Percentiles rank a stretch among this genome's conserved stretches.
Evolutionary conservation across 2,329 filamentous ascomycete species (phyloP).

Genomic region (Cercospora brassicicola): DNA sequence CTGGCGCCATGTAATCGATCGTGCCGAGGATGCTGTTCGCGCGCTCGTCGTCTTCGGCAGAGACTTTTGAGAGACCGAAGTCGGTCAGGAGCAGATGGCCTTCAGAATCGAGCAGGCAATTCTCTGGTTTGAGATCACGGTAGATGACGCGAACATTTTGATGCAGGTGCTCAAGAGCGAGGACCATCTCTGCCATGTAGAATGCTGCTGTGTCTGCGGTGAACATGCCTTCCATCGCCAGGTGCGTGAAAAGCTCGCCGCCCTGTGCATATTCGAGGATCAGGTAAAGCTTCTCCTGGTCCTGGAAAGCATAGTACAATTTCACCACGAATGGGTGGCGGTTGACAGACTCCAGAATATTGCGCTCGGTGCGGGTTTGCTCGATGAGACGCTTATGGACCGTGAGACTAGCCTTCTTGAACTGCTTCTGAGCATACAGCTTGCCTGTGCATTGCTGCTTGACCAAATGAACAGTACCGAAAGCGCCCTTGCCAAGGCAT

Average conservation of each 20-base stretch:
- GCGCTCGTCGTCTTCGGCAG: slow-evolving; percentile 62
- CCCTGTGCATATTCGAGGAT: slow-evolving; percentile 98
- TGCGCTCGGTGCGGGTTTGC: slow-evolving; percentile 95
- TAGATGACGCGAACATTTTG: slow-evolving; percentile 91
- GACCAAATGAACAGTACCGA: slow-evolving; percentile 90
- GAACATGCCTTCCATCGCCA: slow-evolving; percentile 94
- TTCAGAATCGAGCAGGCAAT: slow-evolving; percentile 86
- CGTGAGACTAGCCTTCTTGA: slow-evolving; percentile 92
- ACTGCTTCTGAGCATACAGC: slow-evolving; percentile 96
- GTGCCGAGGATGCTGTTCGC: slow-evolving; percentile 94
- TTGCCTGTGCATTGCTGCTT: slow-evolving; percentile 84
- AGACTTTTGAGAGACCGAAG: slow-evolving; percentile 94
- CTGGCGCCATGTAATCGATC: slow-evolving; percentile 98
- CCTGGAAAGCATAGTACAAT: slow-evolving; percentile 96
- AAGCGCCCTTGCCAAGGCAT: slow-evolving; percentile 93
- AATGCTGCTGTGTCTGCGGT: slow-evolving; percentile 84
- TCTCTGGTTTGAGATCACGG: slow-evolving; percentile 95
- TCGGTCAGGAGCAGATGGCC: slow-evolving; percentile 94
- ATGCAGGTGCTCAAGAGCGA: slow-evolving; percentile 91
- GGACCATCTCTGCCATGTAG: slow-evolving; percentile 97
- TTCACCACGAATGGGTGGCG: slow-evolving; percentile 97
- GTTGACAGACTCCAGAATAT: slow-evolving; percentile 93
- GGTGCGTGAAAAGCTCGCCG: slow-evolving; percentile 93
- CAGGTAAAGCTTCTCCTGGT: slow-evolving; percentile 94
- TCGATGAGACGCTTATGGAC: slow-evolving; percentile 95